Evolutionary conservation across 257 asterid genomes (phyloP).

Genomic region (Avicennia marina): DNA sequence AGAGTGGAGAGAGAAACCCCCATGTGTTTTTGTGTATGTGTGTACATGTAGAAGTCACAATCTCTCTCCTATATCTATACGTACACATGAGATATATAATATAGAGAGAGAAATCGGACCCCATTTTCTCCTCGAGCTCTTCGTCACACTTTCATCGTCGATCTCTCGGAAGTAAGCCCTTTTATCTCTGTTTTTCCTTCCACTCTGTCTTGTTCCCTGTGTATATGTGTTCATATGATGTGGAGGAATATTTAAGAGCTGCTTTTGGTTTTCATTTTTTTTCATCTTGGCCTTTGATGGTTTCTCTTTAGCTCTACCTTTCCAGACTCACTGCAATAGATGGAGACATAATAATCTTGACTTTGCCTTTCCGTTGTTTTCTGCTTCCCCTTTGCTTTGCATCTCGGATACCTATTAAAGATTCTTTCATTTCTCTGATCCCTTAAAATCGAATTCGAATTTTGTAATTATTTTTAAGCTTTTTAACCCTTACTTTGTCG

Average conservation of each 20-base stretch:
- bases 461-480: slow-evolving; percentile 4
- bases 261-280: slow-evolving; percentile 6
- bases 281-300: slow-evolving; percentile 15
- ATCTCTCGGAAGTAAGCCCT: slow-evolving; percentile 29
- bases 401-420: slow-evolving; percentile 70
- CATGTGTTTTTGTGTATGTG: slow-evolving; percentile 1
- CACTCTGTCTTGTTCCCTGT: slow-evolving; percentile 20
- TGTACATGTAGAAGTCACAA: slow-evolving; percentile 4
- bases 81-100: slow-evolving; percentile 5
- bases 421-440: slow-evolving; percentile 50
- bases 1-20: background rate
- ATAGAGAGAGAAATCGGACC: slow-evolving; percentile 25
- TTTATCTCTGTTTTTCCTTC: slow-evolving; percentile 14
- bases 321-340: slow-evolving; percentile 14
- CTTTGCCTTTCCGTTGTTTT: slow-evolving; percentile 29
- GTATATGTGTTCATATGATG: background rate
- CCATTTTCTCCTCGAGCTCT: slow-evolving; percentile 37
- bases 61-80: slow-evolving; percentile 23
- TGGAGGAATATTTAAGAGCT: slow-evolving; percentile 36
- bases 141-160: slow-evolving; percentile 27
- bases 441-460: slow-evolving; percentile 23
- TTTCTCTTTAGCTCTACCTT: slow-evolving; percentile 21
- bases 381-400: slow-evolving; percentile 39
- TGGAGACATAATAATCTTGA: slow-evolving; percentile 24
- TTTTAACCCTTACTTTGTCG: slow-evolving; percentile 34